Evolutionary conservation across 2,329 filamentous ascomycete species (phyloP), one percentile per base, ranked within the genome.

Genomic region (Alternaria alternata): DNA sequence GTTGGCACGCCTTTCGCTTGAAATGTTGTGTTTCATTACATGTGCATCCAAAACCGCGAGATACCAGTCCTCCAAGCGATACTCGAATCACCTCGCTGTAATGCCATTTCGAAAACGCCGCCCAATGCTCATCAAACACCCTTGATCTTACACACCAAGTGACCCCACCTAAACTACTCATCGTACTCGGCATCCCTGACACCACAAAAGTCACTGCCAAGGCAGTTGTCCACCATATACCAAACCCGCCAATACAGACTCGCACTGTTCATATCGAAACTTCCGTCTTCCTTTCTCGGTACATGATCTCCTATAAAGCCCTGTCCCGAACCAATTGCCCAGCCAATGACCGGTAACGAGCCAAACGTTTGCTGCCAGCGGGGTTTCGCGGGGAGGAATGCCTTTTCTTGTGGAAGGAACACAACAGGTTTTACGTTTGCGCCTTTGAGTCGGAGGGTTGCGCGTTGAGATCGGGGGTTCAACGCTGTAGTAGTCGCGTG

Each of bases 271-370:
- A 89, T 91, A 77, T 97, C 94, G 69, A 97, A 94, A 42, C 88
- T 88, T 58, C 91, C 92, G 43, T 85, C 83, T 54, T 93, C 90
- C 54, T 85, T 89, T 42, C 90, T 84, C 7, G 92, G 92, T 39
- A 94, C 88, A 74, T 90, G 86, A 72, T 88, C 88, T 6, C 91
- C 91, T 70, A 94, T 93, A 77, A 94, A 88, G 69, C 84, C 79
- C 20, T 81, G 80, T 7, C 79, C 79, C 8, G 76, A 77, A 7
- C 81, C 81, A 48, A 84, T 70, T 36, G 82, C 75, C 61, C 73
- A 78, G 4, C 75, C 77, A 41, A 80, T 80, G 82, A 88, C 65
- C 81, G 83, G 80, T 85, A 89, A 81, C 36, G 70, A 78, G 68
- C 60, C 79, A 69, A 68, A 78, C 62, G 74, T 76, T 51, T 78